Percentiles rank a stretch among this genome's conserved stretches.
phyloP scores from a whole-genome alignment of 1,139 yeast genomes.

The Tardiomyces blankii region DNA sequence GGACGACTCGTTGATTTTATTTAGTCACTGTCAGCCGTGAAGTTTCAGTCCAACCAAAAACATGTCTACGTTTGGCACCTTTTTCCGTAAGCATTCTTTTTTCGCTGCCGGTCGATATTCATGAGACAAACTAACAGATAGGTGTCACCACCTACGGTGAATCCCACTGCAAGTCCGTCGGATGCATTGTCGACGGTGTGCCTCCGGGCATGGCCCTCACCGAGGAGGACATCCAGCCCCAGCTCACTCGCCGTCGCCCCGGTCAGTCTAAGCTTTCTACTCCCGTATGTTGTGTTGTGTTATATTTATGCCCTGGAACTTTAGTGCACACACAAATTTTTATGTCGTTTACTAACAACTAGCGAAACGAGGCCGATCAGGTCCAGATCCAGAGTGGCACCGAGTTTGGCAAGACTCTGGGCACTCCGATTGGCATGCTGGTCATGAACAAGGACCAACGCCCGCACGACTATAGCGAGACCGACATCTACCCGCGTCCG shows the following conservation, averaged over 20 bases:
- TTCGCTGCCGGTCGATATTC: too few species aligned
- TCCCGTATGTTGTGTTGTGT: conserved; percentile 42
- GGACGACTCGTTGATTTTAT: not conserved
- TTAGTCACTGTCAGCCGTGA: not conserved
- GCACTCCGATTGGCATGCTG: conserved; percentile 92
- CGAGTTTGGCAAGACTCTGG: conserved; percentile 81
- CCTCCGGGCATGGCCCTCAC: conserved; percentile 87
- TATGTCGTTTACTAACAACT: too few species aligned
- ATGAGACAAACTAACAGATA: not conserved
- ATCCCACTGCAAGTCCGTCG: conserved; percentile 96
- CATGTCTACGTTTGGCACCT: conserved; percentile 57
- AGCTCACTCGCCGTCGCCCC: conserved; percentile 91
- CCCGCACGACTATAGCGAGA: conserved; percentile 90
- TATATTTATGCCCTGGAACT: too few species aligned
- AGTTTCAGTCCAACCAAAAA: not conserved
- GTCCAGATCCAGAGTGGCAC: conserved; percentile 94
- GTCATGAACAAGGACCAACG: conserved; percentile 92
- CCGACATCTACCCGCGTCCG: conserved; percentile 93
- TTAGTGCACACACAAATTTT: too few species aligned
- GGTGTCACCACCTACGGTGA: conserved; percentile 94
- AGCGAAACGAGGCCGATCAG: conserved; percentile 78
- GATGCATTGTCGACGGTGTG: conserved; percentile 96
- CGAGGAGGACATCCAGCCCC: conserved; percentile 89
- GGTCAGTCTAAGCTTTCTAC: conserved; percentile 90
- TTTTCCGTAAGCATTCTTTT: conserved; percentile 25